Evolutionary conservation across 805 yeast species (phyloP).

Genomic region (Kodamaea sagamina): DNA sequence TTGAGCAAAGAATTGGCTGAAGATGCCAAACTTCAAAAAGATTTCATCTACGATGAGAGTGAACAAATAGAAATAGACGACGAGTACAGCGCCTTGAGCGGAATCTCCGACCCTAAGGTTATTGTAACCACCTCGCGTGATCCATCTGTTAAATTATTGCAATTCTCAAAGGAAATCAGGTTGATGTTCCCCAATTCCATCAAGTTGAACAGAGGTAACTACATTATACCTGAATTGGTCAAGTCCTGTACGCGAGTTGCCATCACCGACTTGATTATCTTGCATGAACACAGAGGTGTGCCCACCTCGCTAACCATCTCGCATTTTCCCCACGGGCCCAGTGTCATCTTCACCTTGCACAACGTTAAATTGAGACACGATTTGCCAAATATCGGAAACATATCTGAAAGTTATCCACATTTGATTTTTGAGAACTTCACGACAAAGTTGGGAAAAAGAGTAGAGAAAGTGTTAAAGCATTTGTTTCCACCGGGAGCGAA

Average conservation of each 20-base stretch:
- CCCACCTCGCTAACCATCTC: slow-evolving; percentile 91
- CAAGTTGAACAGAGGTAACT: slow-evolving; percentile 90
- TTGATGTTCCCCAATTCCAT: slow-evolving; percentile 87
- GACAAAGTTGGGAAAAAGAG: slow-evolving; percentile 78
- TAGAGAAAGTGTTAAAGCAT: slow-evolving; percentile 78
- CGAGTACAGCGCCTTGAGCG: slow-evolving; percentile 85
- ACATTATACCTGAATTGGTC: slow-evolving; percentile 80
- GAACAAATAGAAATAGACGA: slow-evolving; percentile 75
- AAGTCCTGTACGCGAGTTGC: slow-evolving; percentile 79
- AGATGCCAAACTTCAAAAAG: slow-evolving; percentile 76
- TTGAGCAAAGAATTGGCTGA: slow-evolving; percentile 89
- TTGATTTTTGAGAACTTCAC: slow-evolving; percentile 88
- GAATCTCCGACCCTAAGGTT: slow-evolving; percentile 85
- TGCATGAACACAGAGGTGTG: slow-evolving; percentile 97
- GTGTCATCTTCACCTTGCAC: slow-evolving; percentile 90
- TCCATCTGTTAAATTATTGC: slow-evolving; percentile 81
- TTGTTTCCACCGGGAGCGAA: slow-evolving; percentile 97
- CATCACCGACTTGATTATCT: slow-evolving; percentile 77
- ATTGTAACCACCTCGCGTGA: slow-evolving; percentile 93
- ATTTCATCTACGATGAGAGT: slow-evolving; percentile 85
- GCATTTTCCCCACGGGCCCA: slow-evolving; percentile 98
- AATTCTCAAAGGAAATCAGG: slow-evolving; percentile 90
- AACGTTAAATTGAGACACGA: slow-evolving; percentile 95
- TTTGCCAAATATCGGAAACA: slow-evolving; percentile 79
- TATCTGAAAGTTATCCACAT: slow-evolving; percentile 92